These are phyloP conservation scores for Globisporangium nunn DNA, from an alignment of 352 stramenopile species.

Conservation along the genomic window DNA sequence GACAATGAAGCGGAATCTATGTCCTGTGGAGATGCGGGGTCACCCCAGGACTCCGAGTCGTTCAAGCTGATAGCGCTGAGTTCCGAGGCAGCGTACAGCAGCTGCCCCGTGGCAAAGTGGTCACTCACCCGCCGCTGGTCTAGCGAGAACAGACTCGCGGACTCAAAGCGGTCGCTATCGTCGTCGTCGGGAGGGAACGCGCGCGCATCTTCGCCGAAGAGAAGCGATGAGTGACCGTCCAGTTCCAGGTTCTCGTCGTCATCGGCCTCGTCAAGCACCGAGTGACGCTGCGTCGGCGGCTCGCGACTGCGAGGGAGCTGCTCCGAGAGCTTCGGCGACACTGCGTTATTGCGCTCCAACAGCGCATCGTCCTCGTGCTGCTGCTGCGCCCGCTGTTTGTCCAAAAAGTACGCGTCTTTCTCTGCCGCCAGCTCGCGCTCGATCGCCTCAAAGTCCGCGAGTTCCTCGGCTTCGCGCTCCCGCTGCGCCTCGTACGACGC, in stretches of 20 bases:
- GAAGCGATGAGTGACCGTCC: conserved; percentile 32
- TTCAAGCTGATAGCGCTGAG: conserved; percentile 73
- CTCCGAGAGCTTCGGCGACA: not conserved
- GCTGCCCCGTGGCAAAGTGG: conserved; percentile 11
- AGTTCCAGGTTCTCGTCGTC: conserved; percentile 30
- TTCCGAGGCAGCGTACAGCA: conserved; percentile 27
- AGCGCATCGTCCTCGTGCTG: conserved; percentile 3
- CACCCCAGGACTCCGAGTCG: conserved; percentile 72
- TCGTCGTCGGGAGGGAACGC: conserved; percentile 6
- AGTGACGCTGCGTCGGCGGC: not conserved
- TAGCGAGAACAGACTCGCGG: conserved; percentile 5
- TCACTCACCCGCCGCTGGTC: conserved; percentile 13
- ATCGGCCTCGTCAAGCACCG: not conserved
- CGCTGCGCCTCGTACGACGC: conserved; percentile 50
- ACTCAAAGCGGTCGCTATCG: conserved; percentile 1
- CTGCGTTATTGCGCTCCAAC: not conserved
- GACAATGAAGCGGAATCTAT: conserved; percentile 13
- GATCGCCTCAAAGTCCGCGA: conserved; percentile 74
- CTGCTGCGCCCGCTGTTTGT: conserved; percentile 19
- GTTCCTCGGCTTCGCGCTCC: conserved; percentile 58
- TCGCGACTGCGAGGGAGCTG: not conserved
- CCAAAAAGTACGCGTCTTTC: conserved; percentile 45
- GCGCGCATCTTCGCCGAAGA: conserved; percentile 25
- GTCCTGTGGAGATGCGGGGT: conserved; percentile 35
- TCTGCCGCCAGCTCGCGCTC: conserved; percentile 58